Base-by-base conservation (phyloP, 148 eudicot species). In the Dysphania ambrosioides region DNA sequence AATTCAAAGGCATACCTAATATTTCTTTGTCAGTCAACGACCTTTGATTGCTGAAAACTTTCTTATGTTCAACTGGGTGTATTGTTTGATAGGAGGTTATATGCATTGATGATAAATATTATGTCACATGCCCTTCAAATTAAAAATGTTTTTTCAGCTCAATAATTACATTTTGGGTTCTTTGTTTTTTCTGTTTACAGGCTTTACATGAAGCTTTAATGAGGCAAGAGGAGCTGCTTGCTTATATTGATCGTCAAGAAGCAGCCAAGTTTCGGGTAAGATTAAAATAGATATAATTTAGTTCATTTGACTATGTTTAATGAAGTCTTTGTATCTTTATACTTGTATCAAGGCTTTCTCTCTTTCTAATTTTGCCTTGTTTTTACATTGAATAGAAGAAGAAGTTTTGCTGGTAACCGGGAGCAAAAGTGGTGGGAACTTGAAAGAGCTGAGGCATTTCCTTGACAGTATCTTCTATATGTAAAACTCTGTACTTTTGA, bases 211-310 rank as follows among this genome's bases (percentile, higher is more conserved):
- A 82, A 76, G 83, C 84, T 23, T 65, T 84, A 26, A 83, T 78
- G 98, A 93, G 88, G 86, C 98, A 91, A 74, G 98, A 93, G 77
- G 98, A 93, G 23, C 75, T 93, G 76, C 97, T 93, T 71, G 98
- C 96, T 79, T 93, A 93, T 79, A 87, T 93, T 73, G 98, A 93
- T 78, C 80, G 89, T 32, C 98, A 91, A 86, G 88, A 88, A 77
- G 93, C 83, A 62, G 93, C 90, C 21, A 91, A 80, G 82, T 88
- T 72, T 68, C 82, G 78, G 92, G 98, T 93, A 72, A 86, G 88
- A 66, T 66, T 64, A 4, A 5, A 24, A 6, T 49, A 10, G 26
- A n/a, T 44, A 6, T 8, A 42, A 60, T 24, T 55, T n/a, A n/a
- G 41, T 23, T 55, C 30, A 2, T 44, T 70, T 42, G 53, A 65